Evolutionary conservation across 371 early-diverging fungal genomes (phyloP).

Genomic region (Entomophthora muscae): DNA sequence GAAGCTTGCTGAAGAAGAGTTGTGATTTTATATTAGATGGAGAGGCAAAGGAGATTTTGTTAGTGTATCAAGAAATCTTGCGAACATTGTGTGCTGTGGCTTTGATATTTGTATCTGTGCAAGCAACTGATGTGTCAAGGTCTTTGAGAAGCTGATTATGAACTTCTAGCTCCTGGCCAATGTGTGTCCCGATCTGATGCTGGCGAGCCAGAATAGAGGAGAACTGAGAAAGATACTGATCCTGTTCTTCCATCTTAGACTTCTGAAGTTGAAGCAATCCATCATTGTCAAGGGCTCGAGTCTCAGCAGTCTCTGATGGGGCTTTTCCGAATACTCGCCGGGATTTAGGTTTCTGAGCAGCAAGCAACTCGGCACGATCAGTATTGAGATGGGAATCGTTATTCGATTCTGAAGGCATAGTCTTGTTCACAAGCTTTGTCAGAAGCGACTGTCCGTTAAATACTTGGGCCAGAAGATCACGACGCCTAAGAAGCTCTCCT

Average conservation of each 20-base stretch:
- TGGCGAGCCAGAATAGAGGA: constrained; percentile 53
- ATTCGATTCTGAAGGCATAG: neutral
- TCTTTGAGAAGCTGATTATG: constrained; percentile 75
- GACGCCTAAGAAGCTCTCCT: constrained; percentile 10
- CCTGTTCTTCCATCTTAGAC: constrained; percentile 60
- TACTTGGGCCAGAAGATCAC: constrained; percentile 17
- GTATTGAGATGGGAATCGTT: constrained; percentile 4
- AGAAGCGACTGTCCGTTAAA: neutral
- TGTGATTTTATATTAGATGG: too few species aligned
- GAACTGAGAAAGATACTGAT: constrained; percentile 51
- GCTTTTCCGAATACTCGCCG: constrained; percentile 48
- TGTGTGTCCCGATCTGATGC: constrained; percentile 61
- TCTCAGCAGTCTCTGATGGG: constrained; percentile 42
- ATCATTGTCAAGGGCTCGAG: constrained; percentile 48
- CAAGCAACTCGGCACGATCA: constrained; percentile 6
- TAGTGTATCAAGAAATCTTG: constrained; percentile 43
- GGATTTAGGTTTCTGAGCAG: constrained; percentile 5
- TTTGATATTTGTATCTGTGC: constrained; percentile 52
- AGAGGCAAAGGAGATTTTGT: too few species aligned
- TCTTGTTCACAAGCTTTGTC: constrained; percentile 1
- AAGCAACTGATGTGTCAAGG: constrained; percentile 50
- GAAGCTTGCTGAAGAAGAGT: too few species aligned
- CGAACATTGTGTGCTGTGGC: constrained; percentile 54
- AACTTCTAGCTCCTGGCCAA: constrained; percentile 66
- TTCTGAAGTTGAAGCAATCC: constrained; percentile 54